Conservation (phyloP, 345 rosid genomes). For the Brassica incana region DNA sequence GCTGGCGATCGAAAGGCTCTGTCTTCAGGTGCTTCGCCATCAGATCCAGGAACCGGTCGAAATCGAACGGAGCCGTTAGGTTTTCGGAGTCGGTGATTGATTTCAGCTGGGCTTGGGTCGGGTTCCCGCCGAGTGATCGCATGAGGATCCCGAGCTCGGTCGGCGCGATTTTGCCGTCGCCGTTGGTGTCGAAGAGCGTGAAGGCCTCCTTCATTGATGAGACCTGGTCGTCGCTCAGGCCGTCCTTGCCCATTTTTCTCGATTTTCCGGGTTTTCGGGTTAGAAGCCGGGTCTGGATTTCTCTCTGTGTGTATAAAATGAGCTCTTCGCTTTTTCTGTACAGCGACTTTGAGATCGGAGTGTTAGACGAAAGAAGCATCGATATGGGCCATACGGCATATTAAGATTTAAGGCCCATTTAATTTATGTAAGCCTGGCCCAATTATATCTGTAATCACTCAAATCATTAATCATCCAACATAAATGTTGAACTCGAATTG, state of each 20-base stretch:
- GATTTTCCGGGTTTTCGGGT: slow-evolving; percentile 31
- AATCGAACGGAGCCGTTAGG: slow-evolving; percentile 80
- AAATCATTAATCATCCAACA: neutral
- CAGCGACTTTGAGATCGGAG: slow-evolving; percentile 17
- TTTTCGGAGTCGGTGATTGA: slow-evolving; percentile 68
- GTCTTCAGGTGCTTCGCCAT: slow-evolving; percentile 91
- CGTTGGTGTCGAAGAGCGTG: slow-evolving; percentile 92
- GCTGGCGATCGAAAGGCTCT: slow-evolving; percentile 97
- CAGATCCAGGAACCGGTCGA: slow-evolving; percentile 81
- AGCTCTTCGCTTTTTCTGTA: slow-evolving; percentile 13
- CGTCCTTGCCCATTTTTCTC: slow-evolving; percentile 63
- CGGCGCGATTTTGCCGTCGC: slow-evolving; percentile 95
- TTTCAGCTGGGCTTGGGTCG: slow-evolving; percentile 92
- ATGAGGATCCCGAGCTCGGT: slow-evolving; percentile 93
- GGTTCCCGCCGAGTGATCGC: slow-evolving; percentile 97
- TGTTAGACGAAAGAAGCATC: neutral
- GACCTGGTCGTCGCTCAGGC: slow-evolving; percentile 85
- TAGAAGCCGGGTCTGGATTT: neutral
- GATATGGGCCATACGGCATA: neutral
- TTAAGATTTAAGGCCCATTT: slow-evolving; percentile 4
- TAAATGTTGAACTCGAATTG: neutral
- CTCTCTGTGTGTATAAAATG: neutral
- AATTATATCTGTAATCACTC: neutral
- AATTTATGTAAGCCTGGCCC: slow-evolving; percentile 5
- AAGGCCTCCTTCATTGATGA: slow-evolving; percentile 98